Percentiles rank a stretch among this genome's conserved stretches.
phyloP scores from a whole-genome alignment of 2,329 filamentous ascomycete genomes.

The Pseudophaeomoniella oleicola region DNA sequence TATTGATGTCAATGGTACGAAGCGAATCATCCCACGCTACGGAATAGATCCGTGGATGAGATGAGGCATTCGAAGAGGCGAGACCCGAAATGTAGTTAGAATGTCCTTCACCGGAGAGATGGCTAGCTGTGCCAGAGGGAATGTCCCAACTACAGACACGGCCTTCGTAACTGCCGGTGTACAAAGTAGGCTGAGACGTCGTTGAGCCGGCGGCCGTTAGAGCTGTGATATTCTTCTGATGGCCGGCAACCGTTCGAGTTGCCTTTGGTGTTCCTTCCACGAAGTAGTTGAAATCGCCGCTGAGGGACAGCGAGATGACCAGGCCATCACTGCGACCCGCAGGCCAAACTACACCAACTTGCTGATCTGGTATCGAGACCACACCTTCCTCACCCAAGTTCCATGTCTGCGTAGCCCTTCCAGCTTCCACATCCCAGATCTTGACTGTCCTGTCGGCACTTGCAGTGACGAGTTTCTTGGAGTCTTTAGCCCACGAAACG shows the following conservation, averaged over 20 bases:
- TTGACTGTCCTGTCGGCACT: constrained; percentile 91
- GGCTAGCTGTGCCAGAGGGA: constrained; percentile 49
- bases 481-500: constrained; percentile 79
- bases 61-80: constrained; percentile 27
- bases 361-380: constrained; percentile 66
- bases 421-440: constrained; percentile 78
- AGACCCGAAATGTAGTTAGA: constrained; percentile 77
- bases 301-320: constrained; percentile 77
- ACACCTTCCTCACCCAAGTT: constrained; percentile 60
- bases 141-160: constrained; percentile 75
- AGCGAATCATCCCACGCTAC: constrained; percentile 92
- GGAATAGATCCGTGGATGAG: constrained; percentile 53
- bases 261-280: constrained; percentile 56
- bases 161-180: constrained; percentile 87
- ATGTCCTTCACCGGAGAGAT: constrained; percentile 67
- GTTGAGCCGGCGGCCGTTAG: constrained; percentile 40
- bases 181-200: constrained; percentile 43
- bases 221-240: constrained; percentile 82
- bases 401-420: constrained; percentile 69
- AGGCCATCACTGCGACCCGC: constrained; percentile 67
- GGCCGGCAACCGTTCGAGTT: constrained; percentile 61
- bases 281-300: constrained; percentile 83
- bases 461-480: constrained; percentile 73
- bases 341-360: constrained; percentile 88
- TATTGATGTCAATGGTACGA: constrained; percentile 59